Conservation (phyloP, 306 rosid genomes). For the Lathyrus tuberosus region DNA sequence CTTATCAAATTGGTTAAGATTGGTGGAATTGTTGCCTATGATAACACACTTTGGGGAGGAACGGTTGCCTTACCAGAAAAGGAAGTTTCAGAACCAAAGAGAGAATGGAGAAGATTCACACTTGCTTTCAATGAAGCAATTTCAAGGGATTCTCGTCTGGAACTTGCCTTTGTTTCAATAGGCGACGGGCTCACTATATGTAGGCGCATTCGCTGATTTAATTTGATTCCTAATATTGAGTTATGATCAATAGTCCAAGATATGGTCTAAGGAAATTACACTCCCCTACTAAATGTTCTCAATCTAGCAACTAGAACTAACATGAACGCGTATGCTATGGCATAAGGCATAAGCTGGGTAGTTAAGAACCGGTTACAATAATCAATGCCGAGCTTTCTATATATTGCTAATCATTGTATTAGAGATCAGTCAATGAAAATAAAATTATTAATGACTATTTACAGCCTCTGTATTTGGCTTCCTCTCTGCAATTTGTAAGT, state of each 20-base stretch:
- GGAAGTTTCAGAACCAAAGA: slow-evolving; percentile 32
- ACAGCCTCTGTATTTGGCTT: neutral
- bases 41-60: slow-evolving; percentile 69
- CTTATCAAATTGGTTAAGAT: slow-evolving; percentile 54
- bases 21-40: slow-evolving; percentile 55
- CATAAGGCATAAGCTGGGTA: neutral
- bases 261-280: neutral
- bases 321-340: too few species aligned
- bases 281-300: neutral
- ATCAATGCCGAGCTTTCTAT: neutral
- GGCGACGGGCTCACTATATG: slow-evolving; percentile 66
- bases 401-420: neutral
- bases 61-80: slow-evolving; percentile 50
- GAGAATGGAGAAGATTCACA: slow-evolving; percentile 20
- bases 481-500: neutral
- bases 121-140: slow-evolving; percentile 52
- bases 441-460: neutral
- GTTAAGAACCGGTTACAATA: neutral
- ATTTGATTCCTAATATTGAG: neutral
- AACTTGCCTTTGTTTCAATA: slow-evolving; percentile 45
- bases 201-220: slow-evolving; percentile 38
- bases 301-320: neutral
- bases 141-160: slow-evolving; percentile 49
- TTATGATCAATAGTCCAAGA: neutral
- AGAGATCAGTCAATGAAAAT: neutral